Percentiles rank a stretch among this genome's conserved stretches.
Evolutionary conservation across 2,329 filamentous ascomycete species (phyloP).

Genomic region (Aspergillus caelatus): DNA sequence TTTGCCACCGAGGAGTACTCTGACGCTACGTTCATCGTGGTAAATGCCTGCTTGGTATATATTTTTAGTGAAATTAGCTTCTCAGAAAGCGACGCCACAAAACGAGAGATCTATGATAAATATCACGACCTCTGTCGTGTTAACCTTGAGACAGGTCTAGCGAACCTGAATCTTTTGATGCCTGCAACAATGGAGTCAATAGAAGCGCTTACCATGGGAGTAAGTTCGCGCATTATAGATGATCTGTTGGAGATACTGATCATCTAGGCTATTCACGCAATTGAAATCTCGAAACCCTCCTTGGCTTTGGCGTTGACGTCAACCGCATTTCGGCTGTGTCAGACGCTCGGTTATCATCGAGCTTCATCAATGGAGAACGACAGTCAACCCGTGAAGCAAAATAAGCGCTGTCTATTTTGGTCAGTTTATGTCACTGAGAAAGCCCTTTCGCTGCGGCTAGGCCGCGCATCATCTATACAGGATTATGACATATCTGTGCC

Average conservation of each 20-base stretch:
- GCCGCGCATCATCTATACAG: slow-evolving; percentile 60
- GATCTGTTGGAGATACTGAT: slow-evolving; percentile 7
- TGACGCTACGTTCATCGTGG: slow-evolving; percentile 42
- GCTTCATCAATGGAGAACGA: slow-evolving; percentile 31
- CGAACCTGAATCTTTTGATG: slow-evolving; percentile 58
- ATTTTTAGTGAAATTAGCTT: slow-evolving; percentile 39
- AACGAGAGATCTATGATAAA: slow-evolving; percentile 29
- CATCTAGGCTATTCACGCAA: slow-evolving; percentile 60
- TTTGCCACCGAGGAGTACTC: slow-evolving; percentile 48
- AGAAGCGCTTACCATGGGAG: slow-evolving; percentile 62
- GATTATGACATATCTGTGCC: slow-evolving; percentile 62
- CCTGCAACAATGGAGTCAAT: slow-evolving; percentile 60
- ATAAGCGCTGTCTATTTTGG: slow-evolving; percentile 56
- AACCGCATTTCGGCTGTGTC: slow-evolving; percentile 62
- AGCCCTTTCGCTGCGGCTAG: slow-evolving; percentile 60
- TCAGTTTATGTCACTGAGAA: slow-evolving; percentile 62
- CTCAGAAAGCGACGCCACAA: slow-evolving; percentile 21
- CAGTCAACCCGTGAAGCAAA: slow-evolving; percentile 31
- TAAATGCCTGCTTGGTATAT: slow-evolving; percentile 43
- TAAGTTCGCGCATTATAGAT: slow-evolving; percentile 35
- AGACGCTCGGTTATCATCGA: slow-evolving; percentile 63
- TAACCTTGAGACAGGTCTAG: slow-evolving; percentile 50
- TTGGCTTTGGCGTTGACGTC: slow-evolving; percentile 67
- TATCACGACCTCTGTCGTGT: slow-evolving; percentile 41
- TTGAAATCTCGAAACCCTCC: slow-evolving; percentile 64